A percentile compares a stretch with the other conserved stretches of the same genome.
phyloP scores from a whole-genome alignment of 2,329 filamentous ascomycete genomes.

The Lecanoromycetidae sp. region DNA sequence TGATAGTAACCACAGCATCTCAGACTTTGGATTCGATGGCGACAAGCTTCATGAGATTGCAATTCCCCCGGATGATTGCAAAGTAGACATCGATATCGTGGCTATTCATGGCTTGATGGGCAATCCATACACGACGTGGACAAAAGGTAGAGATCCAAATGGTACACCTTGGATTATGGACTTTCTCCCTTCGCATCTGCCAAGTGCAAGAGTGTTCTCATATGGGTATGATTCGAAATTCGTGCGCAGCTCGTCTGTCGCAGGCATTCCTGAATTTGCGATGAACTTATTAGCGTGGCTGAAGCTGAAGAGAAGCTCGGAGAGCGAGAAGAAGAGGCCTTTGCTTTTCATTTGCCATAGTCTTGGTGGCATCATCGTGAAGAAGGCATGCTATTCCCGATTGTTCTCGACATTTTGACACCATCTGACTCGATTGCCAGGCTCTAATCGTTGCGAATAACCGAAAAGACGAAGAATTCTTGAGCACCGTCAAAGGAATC shows the following conservation, averaged over 20 bases:
- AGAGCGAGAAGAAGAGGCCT: slow-evolving; percentile 8
- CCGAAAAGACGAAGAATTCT: not conserved
- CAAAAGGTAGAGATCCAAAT: slow-evolving; percentile 11
- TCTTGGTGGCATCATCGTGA: slow-evolving; percentile 12
- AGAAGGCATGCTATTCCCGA: slow-evolving; percentile 5
- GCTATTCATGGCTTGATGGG: slow-evolving; percentile 21
- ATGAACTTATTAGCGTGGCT: slow-evolving; percentile 4
- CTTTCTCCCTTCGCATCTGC: slow-evolving; percentile 3
- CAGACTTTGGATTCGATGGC: not conserved
- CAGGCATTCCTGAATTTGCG: slow-evolving; percentile 5
- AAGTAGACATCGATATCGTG: slow-evolving; percentile 15
- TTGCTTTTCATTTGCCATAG: slow-evolving; percentile 13
- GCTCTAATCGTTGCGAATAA: slow-evolving; percentile 5
- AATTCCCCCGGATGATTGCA: not conserved
- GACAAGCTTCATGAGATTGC: not conserved
- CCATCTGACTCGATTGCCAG: not conserved
- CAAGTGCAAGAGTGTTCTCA: slow-evolving; percentile 21
- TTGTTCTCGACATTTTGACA: not conserved
- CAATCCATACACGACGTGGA: slow-evolving; percentile 19
- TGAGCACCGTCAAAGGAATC: slow-evolving; percentile 1
- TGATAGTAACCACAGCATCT: not conserved
- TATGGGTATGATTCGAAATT: slow-evolving; percentile 9
- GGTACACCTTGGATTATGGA: slow-evolving; percentile 3
- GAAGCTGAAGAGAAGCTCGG: slow-evolving; percentile 2
- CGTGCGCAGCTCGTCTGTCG: slow-evolving; percentile 4